Evolutionary conservation across 805 yeast species (phyloP), one percentile per base, ranked within the genome.

Genomic region (Cyberlindnera meyerae): DNA sequence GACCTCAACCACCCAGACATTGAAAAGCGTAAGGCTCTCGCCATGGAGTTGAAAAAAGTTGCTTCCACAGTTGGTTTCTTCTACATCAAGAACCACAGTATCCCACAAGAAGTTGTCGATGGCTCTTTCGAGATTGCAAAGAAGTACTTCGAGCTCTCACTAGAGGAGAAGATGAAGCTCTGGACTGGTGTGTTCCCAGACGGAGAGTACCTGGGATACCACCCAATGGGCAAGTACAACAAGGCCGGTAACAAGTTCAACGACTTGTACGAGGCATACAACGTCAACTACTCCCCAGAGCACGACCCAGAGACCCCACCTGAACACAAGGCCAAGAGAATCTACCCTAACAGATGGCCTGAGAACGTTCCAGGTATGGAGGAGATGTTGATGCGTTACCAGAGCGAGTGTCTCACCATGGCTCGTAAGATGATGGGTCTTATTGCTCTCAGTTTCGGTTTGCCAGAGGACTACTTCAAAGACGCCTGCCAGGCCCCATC

Each of bases 191-290:
- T 33, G 11, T 40, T 52, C 24, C 58, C 58, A 5, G 43, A 31
- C 2, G 45, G 42, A 7, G 47, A 44, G 11, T 55, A 44, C 32
- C 38, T 40, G 18, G 60, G 60, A 6, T 55, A 49, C 33, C 54
- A 37, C 28, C 51, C 51, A 8, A 15, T 48, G n/a, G 44, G 47
- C n/a, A 36, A 39, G 18, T 45, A 44, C 35, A 49, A 49, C 38
- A 41, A 43, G 29, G 45, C 42, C 2, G 47, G 46, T 7, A 44
- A 40, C 37, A 37, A 42, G 35, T 28, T 40, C 38, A 32, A 37
- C 12, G 68, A 61, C 36, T 53, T 60, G 28, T 55, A 53, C 37
- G 68, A 63, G 38, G 61, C 64, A 2, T 60, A 59, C 43, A 60
- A 61, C 36, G 43, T 54, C 27, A 55, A 57, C 28, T 51, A 57